Evolutionary conservation across 2,329 filamentous ascomycete species (phyloP).

Genomic region (Penicillium sclerotigenum): DNA sequence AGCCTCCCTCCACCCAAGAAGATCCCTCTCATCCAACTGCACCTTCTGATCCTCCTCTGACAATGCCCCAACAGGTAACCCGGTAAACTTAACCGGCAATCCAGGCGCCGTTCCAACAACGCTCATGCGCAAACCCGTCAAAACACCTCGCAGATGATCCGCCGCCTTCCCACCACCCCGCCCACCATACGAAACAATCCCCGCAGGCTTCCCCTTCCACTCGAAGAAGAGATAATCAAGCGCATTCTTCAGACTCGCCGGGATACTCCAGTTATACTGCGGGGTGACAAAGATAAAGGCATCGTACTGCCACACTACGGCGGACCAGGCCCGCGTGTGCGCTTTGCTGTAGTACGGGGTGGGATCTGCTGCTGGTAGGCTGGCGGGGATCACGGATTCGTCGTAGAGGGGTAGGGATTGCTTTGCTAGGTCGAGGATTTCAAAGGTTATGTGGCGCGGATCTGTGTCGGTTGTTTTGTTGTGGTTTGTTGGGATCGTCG

Average conservation of each 20-base stretch:
- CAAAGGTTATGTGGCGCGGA: conserved; percentile 22
- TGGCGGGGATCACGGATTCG: conserved; percentile 39
- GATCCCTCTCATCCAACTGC: conserved; percentile 19
- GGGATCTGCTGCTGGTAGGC: conserved; percentile 26
- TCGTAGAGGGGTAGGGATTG: conserved; percentile 40
- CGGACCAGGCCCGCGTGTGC: conserved; percentile 40
- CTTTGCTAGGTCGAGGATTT: conserved; percentile 32
- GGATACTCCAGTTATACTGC: conserved; percentile 56
- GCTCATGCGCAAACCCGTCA: conserved; percentile 37
- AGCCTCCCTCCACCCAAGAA: conserved; percentile 21
- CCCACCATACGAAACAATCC: conserved; percentile 55
- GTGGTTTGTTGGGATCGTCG: conserved; percentile 17
- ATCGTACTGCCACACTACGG: conserved; percentile 31
- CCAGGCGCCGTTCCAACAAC: conserved; percentile 29
- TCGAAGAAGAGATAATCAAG: conserved; percentile 61
- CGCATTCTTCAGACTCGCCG: conserved; percentile 58
- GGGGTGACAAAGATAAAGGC: conserved; percentile 45
- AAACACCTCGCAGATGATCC: conserved; percentile 34
- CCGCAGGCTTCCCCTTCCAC: conserved; percentile 55
- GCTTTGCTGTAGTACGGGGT: conserved; percentile 34
- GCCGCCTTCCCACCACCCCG: conserved; percentile 40
- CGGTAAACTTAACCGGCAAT: conserved; percentile 30
- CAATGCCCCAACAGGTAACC: conserved; percentile 17
- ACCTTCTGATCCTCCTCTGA: conserved; percentile 26
- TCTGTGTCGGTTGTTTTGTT: conserved; percentile 12